phyloP scores from a whole-genome alignment of 208 protist genomes.

The Leishmania major region DNA sequence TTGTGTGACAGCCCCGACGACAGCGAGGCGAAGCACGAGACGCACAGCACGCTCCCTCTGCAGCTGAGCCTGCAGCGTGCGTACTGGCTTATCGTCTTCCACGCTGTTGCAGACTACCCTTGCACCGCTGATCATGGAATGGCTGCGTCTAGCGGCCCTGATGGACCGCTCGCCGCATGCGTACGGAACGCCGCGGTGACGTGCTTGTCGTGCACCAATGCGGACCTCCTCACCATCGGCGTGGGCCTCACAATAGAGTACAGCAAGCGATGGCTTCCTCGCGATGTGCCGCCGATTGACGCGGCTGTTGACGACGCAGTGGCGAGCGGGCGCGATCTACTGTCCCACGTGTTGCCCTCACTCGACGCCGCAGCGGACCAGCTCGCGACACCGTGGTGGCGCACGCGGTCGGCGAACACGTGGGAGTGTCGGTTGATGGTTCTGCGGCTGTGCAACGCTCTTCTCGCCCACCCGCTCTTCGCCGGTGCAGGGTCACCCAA shows the following conservation, averaged over 20 bases:
- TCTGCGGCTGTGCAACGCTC: constrained; percentile 17
- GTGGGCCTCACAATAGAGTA: constrained; percentile 24
- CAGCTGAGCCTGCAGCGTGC: constrained; percentile 9
- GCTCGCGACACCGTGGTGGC: constrained; percentile 18
- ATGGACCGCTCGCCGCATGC: constrained; percentile 24
- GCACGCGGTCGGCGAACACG: constrained; percentile 3
- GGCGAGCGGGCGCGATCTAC: neutral
- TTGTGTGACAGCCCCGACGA: neutral
- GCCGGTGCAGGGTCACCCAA: neutral
- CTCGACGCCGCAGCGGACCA: neutral
- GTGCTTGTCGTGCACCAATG: constrained; percentile 17
- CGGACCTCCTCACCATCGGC: constrained; percentile 16
- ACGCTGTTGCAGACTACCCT: constrained; percentile 6
- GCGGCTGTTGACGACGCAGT: neutral
- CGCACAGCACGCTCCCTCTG: neutral
- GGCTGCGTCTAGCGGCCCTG: neutral
- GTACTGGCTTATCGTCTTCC: constrained; percentile 23
- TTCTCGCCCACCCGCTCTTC: constrained; percentile 7
- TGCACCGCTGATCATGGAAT: neutral
- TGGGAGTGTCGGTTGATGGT: constrained; percentile 43
- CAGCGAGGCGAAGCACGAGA: neutral
- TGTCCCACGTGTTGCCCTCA: constrained; percentile 6
- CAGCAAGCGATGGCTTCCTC: constrained; percentile 21
- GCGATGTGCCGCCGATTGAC: neutral
- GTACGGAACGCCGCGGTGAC: constrained; percentile 2